Evolutionary conservation across 768 basidiomycete species (phyloP), one percentile per base, ranked within the genome.

Genomic region (Leccinum arenicola): DNA sequence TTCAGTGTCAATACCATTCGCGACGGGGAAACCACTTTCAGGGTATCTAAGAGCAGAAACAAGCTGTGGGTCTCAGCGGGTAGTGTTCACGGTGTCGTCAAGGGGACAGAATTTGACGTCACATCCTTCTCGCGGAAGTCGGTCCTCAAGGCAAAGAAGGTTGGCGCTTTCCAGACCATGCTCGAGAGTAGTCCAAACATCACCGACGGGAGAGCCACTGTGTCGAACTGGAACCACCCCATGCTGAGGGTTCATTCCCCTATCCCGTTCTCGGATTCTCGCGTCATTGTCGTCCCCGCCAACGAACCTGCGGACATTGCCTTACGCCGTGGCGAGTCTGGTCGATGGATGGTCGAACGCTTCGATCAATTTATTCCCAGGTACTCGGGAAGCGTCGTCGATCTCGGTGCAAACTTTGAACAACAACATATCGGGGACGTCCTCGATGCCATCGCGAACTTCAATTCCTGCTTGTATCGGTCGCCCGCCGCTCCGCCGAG

Each of bases 401-500:
- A 5, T 23, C 38, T 65, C 9, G 54, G 61, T 11, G 60, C 59
- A 35, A 33, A 58, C 1, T 19, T 31, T 12, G n/a, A 6, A 27
- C 15, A 17, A 38, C 59, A 54, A n/a, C n/a, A n/a, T 19, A 45
- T 57, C 25, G 2, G 1, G 14, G 35, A 51, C 21, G 47, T 63
- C 33, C 55, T 67, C 11, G 58, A 68, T 31, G 21, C 54, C 1
- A 50, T 68, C 36, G 59, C 64, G 4, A 66, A 65, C 36, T 68
- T 68, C 56, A 63, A 68, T 3, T 63, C 54, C 6, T 68, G 61
- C 47, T 52, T 68, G 31, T 62, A 65, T 52, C 66, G 66, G 38
- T 57, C 51, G 10, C 61, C 54, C 15, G 21, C 60, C 23, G 59
- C 50, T 7, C 47, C 60, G 11, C 29, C 58, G 27, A 38, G 31